phyloP scores from a whole-genome alignment of 768 basidiomycete species.

The Mycena pura region DNA sequence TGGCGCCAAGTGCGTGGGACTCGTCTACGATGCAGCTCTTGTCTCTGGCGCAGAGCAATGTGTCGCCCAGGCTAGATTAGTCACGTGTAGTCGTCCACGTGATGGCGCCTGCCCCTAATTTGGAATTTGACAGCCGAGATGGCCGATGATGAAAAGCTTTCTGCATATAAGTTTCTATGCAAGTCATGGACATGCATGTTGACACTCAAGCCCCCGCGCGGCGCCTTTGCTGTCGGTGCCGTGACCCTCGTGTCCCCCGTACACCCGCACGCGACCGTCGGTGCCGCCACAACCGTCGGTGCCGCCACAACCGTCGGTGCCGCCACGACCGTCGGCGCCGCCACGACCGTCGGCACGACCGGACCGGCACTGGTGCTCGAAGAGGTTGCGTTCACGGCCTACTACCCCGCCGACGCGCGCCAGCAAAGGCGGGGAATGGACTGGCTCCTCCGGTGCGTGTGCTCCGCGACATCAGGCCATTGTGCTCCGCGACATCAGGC shows the following conservation, averaged over 20 bases:
- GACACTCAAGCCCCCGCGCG: constrained; percentile 4
- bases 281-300: background rate
- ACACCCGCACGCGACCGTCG: too few species aligned
- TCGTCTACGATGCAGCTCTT: constrained; percentile 4
- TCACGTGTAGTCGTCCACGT: too few species aligned
- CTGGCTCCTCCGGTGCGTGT: constrained; percentile 63
- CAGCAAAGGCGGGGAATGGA: constrained; percentile 49
- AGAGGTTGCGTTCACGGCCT: constrained; percentile 69
- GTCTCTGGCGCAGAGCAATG: background rate
- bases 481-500: background rate
- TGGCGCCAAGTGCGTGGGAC: constrained; percentile 9
- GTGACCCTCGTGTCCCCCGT: constrained; percentile 49
- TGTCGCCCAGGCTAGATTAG: background rate
- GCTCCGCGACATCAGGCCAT: background rate
- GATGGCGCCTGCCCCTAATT: too few species aligned
- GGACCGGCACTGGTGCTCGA: constrained; percentile 59
- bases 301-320: constrained; percentile 49
- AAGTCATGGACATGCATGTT: constrained; percentile 1
- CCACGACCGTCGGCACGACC: constrained; percentile 40
- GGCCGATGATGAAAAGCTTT: too few species aligned
- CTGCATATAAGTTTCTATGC: too few species aligned
- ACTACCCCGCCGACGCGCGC: constrained; percentile 61
- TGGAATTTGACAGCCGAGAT: too few species aligned
- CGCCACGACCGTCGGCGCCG: constrained; percentile 45
- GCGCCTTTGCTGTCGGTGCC: constrained; percentile 59